Conservation (phyloP, 2,329 filamentous ascomycete species). For the Trichoderma sp. region DNA sequence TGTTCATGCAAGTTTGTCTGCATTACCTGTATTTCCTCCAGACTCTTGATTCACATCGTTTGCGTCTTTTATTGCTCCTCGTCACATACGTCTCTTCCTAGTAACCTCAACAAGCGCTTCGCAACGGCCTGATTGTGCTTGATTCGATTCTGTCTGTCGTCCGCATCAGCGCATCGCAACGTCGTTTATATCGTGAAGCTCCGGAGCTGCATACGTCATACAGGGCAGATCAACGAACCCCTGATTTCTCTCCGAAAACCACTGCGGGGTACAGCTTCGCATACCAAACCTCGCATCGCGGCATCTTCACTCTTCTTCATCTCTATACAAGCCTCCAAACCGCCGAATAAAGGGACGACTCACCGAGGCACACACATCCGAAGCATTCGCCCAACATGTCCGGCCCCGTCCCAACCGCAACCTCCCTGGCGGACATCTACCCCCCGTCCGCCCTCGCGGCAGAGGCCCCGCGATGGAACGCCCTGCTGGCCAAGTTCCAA, state of each 20-base stretch:
- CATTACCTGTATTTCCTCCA: too few species aligned
- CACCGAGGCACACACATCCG: not conserved
- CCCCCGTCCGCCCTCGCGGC: slow-evolving; percentile 67
- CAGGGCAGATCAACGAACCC: slow-evolving; percentile 10
- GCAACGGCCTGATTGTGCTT: too few species aligned
- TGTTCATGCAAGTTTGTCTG: too few species aligned
- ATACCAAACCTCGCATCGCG: slow-evolving; percentile 10
- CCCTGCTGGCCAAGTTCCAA: slow-evolving; percentile 71
- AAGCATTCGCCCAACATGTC: slow-evolving; percentile 46
- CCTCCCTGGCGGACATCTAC: slow-evolving; percentile 80
- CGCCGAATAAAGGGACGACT: not conserved
- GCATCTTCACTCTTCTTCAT: not conserved
- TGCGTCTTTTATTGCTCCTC: too few species aligned
- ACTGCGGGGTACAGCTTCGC: slow-evolving; percentile 17
- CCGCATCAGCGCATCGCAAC: not conserved
- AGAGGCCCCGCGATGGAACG: slow-evolving; percentile 75
- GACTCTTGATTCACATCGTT: too few species aligned
- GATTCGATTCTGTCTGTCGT: too few species aligned
- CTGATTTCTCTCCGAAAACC: slow-evolving; percentile 13
- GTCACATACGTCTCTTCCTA: too few species aligned
- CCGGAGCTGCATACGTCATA: slow-evolving; percentile 18
- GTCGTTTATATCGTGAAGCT: not conserved
- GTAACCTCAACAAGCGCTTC: too few species aligned
- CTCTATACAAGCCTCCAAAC: not conserved
- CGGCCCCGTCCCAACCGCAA: slow-evolving; percentile 70